Base-by-base conservation (phyloP, 305 asterid genomes). In the Lippia alba region DNA sequence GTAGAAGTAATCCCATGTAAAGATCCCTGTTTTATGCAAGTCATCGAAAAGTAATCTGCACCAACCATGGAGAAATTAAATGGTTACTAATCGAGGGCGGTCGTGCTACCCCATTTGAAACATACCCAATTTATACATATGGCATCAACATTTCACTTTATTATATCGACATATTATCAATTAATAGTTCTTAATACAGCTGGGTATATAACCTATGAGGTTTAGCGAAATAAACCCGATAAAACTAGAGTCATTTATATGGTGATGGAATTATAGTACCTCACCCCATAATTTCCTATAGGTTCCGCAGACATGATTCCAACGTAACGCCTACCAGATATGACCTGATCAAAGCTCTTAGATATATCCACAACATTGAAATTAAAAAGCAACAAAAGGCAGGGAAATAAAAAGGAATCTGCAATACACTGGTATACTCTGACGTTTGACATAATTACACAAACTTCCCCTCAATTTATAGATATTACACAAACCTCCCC, bases 261-360 rank as follows among this genome's bases (percentile, higher is more conserved):
- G 41, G 2, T 4, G 9, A 44, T 14, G 67, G 53, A 6, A 66
- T 2, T 61, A 48, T 34, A 54, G 5, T 79, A 91, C 97, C 97
- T 94, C 73, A 91, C 89, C 73, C 97, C 96, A 55, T 89, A 94
- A 84, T 91, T 92, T 55, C 97, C 97, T 45, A 94, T 72, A 44
- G 96, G 92, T 76, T 91, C 90, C 16, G 96, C 91, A 12, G 91
- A 89, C 89, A 81, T 83, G 82, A 91, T 91, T 12, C 97, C 94
- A 15, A 81, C 93, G 56, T 84, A 74, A 64, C 90, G 85, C 81
- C 97, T 75, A 68, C 96, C 97, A 9, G 71, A 85, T 74, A 94
- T 86, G 74, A 89, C 97, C 98, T 89, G 77, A 71, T 67, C 64
- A 54, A 76, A 49, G 57, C 57, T 50, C 67, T 20, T 2, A 57